phyloP scores from a whole-genome alignment of 768 basidiomycete genomes.

The Boletus subcaerulescens region DNA sequence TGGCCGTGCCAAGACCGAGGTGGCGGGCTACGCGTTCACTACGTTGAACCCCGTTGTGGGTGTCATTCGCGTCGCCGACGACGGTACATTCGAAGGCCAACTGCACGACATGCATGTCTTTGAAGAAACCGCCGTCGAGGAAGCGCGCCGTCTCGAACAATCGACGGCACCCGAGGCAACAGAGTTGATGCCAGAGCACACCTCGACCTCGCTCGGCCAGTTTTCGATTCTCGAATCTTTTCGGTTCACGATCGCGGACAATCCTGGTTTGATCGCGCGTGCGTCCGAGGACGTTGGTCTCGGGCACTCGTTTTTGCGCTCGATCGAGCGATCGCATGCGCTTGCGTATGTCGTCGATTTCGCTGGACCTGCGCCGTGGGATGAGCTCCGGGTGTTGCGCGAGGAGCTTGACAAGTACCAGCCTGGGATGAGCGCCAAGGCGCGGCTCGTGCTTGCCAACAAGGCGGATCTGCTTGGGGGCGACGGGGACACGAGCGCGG shows the following conservation, averaged over 20 bases:
- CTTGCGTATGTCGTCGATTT: slow-evolving; percentile 94
- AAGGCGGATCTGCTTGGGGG: slow-evolving; percentile 83
- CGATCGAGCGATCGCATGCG: slow-evolving; percentile 88
- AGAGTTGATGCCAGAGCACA: neutral
- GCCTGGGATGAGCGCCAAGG: slow-evolving; percentile 71
- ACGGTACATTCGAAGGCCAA: slow-evolving; percentile 71
- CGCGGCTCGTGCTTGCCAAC: slow-evolving; percentile 85
- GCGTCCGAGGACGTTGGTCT: slow-evolving; percentile 90
- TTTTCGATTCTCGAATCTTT: slow-evolving; percentile 70
- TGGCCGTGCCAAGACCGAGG: slow-evolving; percentile 76
- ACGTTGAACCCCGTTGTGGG: slow-evolving; percentile 94
- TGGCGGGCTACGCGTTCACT: slow-evolving; percentile 92
- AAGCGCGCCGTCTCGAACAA: slow-evolving; percentile 39
- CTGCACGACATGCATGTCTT: slow-evolving; percentile 48
- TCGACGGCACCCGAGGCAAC: slow-evolving; percentile 5
- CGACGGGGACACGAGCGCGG: slow-evolving; percentile 44
- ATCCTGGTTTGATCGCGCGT: slow-evolving; percentile 84
- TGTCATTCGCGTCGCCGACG: slow-evolving; percentile 78
- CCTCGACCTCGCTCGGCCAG: slow-evolving; percentile 28
- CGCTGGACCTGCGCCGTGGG: slow-evolving; percentile 67
- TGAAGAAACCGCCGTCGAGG: slow-evolving; percentile 66
- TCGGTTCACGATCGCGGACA: slow-evolving; percentile 95
- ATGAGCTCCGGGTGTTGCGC: slow-evolving; percentile 66
- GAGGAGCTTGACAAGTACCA: slow-evolving; percentile 86
- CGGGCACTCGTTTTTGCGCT: slow-evolving; percentile 89